Conservation (phyloP, 2,329 filamentous ascomycete species). For the Claviceps arundinis region DNA sequence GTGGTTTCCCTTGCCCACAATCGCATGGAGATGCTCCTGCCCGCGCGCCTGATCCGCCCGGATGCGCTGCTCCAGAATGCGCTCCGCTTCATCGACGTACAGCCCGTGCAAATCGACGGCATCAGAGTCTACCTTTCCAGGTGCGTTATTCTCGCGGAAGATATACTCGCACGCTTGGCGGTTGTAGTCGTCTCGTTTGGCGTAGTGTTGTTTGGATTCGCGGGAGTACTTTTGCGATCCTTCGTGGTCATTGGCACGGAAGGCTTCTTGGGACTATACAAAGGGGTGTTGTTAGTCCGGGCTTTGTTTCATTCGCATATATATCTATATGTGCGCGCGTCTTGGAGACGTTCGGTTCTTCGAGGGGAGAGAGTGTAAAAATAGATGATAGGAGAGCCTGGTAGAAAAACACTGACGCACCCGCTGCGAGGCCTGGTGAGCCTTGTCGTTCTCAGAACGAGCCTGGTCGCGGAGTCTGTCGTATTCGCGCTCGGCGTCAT, state of each 20-base stretch:
- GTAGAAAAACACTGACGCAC: conserved; percentile 26
- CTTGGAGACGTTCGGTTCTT: too few species aligned
- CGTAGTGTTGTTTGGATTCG: conserved; percentile 72
- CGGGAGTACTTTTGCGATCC: conserved; percentile 73
- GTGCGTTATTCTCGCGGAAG: conserved; percentile 86
- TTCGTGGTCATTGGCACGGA: conserved; percentile 69
- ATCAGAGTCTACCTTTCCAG: conserved; percentile 60
- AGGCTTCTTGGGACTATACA: conserved; percentile 61
- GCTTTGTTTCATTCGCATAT: neutral
- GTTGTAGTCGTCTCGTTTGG: conserved; percentile 79
- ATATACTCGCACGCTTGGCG: conserved; percentile 85
- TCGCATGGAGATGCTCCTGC: conserved; percentile 78
- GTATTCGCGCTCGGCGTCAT: conserved; percentile 71
- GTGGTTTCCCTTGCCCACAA: conserved; percentile 93
- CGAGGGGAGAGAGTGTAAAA: neutral
- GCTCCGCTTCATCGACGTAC: conserved; percentile 88
- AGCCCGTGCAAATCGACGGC: conserved; percentile 91
- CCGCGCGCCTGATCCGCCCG: conserved; percentile 59
- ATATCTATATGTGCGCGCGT: too few species aligned
- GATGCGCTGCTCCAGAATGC: conserved; percentile 78
- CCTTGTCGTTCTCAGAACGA: conserved; percentile 65
- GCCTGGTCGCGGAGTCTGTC: conserved; percentile 79
- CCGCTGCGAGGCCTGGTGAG: conserved; percentile 61
- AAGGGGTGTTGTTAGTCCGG: neutral
- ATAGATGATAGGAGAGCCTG: neutral